Conservation (phyloP, 2,329 filamentous ascomycete species). For the Emydomyces testavorans region DNA sequence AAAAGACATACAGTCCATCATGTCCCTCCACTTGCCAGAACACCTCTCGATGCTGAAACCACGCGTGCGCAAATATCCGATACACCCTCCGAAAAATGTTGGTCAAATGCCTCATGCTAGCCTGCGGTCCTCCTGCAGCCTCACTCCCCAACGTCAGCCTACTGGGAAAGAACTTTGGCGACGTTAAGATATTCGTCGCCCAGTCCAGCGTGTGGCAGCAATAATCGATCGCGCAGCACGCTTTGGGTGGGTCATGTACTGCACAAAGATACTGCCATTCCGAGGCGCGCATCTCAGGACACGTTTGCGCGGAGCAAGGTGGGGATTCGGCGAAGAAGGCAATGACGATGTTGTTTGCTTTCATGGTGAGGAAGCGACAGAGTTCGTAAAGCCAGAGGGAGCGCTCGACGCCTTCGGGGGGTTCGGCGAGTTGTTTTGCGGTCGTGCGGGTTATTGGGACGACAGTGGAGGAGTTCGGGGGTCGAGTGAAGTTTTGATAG, state of each 20-base stretch:
- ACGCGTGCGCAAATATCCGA: constrained; percentile 94
- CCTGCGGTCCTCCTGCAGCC: constrained; percentile 32
- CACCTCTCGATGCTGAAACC: constrained; percentile 91
- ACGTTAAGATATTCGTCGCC: constrained; percentile 89
- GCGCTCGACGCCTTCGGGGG: constrained; percentile 70
- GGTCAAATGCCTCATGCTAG: constrained; percentile 57
- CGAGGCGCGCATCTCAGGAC: constrained; percentile 94
- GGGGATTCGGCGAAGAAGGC: constrained; percentile 86
- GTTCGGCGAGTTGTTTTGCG: constrained; percentile 63
- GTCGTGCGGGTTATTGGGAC: constrained; percentile 63
- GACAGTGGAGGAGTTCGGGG: constrained; percentile 46
- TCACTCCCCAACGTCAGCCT: constrained; percentile 52
- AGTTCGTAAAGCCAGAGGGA: constrained; percentile 97
- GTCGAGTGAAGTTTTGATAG: constrained; percentile 68
- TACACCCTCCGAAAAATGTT: constrained; percentile 93
- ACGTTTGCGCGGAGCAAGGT: constrained; percentile 77
- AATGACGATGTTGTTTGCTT: constrained; percentile 84
- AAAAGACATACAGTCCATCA: constrained; percentile 89
- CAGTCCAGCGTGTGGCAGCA: constrained; percentile 98
- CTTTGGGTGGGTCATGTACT: constrained; percentile 91
- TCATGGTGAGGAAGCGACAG: constrained; percentile 86
- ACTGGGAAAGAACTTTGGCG: constrained; percentile 89
- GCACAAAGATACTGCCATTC: constrained; percentile 99
- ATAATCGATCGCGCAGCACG: constrained; percentile 96
- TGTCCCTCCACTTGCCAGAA: constrained; percentile 89